phyloP scores from a whole-genome alignment of 1,284 basidiomycete species.

The Porodaedalea pini region DNA sequence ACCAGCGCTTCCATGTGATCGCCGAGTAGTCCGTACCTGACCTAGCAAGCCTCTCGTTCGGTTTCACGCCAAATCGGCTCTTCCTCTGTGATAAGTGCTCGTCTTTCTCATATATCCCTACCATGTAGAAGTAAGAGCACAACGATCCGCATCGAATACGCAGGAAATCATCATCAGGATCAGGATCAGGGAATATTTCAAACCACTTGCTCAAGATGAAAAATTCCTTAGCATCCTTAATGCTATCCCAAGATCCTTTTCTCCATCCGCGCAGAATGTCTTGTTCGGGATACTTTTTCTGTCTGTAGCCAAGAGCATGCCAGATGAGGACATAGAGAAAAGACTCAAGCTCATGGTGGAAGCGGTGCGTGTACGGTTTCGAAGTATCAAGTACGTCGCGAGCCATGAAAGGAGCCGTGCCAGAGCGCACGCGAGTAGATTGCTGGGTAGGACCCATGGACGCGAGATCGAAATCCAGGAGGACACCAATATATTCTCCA shows the following conservation, averaged over 20 bases:
- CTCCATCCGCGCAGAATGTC: background rate
- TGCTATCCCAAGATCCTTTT: background rate
- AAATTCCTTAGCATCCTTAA: too few relatives aligned
- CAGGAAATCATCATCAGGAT: too few relatives aligned
- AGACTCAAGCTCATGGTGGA: background rate
- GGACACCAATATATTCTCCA: background rate
- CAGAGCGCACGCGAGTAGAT: background rate
- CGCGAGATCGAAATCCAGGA: conserved; percentile 9
- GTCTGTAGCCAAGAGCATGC: background rate
- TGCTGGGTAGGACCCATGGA: background rate
- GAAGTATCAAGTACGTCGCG: background rate
- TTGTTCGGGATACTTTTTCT: background rate
- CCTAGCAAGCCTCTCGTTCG: too few relatives aligned
- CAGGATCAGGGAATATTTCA: too few relatives aligned
- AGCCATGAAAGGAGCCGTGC: conserved; percentile 9
- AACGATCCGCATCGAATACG: too few relatives aligned
- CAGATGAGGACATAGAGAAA: conserved; percentile 1
- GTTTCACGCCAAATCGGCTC: too few relatives aligned
- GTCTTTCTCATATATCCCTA: too few relatives aligned
- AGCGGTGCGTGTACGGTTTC: background rate
- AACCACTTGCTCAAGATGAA: too few relatives aligned
- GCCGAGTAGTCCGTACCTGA: too few relatives aligned
- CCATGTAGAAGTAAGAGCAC: too few relatives aligned
- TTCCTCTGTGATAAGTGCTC: too few relatives aligned
- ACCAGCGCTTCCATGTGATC: too few relatives aligned